Base-by-base conservation (phyloP, 345 rosid species). In the Eucalyptus leucophloia region DNA sequence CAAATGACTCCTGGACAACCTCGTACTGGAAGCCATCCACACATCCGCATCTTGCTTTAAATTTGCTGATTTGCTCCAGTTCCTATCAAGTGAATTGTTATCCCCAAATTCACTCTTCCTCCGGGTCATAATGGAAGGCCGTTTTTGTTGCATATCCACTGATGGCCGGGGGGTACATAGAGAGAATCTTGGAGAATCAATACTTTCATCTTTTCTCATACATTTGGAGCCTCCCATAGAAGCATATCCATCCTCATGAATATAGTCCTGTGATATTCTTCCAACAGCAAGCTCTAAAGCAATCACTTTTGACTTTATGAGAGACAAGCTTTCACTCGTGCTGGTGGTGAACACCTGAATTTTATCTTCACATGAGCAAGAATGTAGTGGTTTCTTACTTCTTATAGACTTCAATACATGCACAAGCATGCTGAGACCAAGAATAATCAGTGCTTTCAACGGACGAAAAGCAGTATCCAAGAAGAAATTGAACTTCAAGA, bases 241-340 rank as follows among this genome's bases (percentile, higher is more conserved):
- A 65, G 96, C 86, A 92, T 88, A 88, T 53, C 92, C 91, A 15
- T 90, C 93, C 3, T 92, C 91, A 54, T 90, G 91, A 91, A 92
- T 87, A 87, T 93, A 87, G 82, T 90, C 94, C 87, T 89, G 94
- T 83, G 92, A 91, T 69, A 96, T 94, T 88, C 92, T 89, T 89
- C 94, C 97, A 81, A 95, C 94, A 88, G 93, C 96, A 92, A 94
- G 93, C 91, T 96, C 99, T 91, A 97, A 92, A 93, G 93, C 93
- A 65, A 92, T 91, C 49, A 97, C 96, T 92, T 96, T 97, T n/a
- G 97, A 95, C 91, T 95, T 95, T 90, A 97, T 90, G 91, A 90
- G 89, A 14, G 96, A 95, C 91, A 96, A 92, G 88, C 91, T 94
- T 89, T 94, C 96, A 93, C 92, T 94, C 34, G 94, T 88, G 88